These are phyloP conservation scores for Colletotrichum karsti DNA, from an alignment of 2,329 filamentous ascomycete species.

Conservation along the genomic window DNA sequence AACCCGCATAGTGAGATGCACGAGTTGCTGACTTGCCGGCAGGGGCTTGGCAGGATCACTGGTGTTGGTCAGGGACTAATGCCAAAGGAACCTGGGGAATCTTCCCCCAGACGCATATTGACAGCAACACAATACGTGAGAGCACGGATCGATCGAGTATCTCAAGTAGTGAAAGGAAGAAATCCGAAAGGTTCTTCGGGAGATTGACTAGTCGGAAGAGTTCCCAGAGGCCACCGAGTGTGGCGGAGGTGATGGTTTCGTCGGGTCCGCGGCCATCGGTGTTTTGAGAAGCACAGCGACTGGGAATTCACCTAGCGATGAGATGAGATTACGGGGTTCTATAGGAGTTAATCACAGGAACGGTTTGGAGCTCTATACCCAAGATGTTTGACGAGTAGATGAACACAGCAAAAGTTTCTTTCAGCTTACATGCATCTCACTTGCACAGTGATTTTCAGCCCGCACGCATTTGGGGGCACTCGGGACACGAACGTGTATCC, in stretches of 20 bases:
- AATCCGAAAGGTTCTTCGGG: conserved; percentile 41
- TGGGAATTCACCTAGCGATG: no score
- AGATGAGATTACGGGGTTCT: no score
- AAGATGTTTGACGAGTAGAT: no score
- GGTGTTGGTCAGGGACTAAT: conserved; percentile 66
- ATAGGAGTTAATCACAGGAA: no score
- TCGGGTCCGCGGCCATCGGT: conserved; percentile 15
- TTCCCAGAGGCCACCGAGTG: conserved; percentile 40
- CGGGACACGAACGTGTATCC: no score
- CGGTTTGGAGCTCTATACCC: conserved; percentile 19
- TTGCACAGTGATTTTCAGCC: no score
- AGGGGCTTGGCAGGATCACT: conserved; percentile 58
- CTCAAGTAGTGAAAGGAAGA: conserved; percentile 44
- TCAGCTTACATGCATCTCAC: no score
- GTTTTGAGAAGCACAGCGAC: no score
- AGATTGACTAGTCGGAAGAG: conserved; percentile 43
- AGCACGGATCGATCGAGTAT: conserved; percentile 37
- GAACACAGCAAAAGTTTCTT: no score
- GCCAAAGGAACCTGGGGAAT: conserved; percentile 61
- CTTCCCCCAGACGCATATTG: conserved; percentile 60
- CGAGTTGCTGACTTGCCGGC: not conserved
- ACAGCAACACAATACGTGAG: conserved; percentile 53
- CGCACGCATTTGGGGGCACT: no score
- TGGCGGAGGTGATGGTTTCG: conserved; percentile 33
- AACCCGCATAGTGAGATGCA: not conserved